Base-by-base conservation (phyloP, 176 grass and related monocot species). In the Lolium perenne region DNA sequence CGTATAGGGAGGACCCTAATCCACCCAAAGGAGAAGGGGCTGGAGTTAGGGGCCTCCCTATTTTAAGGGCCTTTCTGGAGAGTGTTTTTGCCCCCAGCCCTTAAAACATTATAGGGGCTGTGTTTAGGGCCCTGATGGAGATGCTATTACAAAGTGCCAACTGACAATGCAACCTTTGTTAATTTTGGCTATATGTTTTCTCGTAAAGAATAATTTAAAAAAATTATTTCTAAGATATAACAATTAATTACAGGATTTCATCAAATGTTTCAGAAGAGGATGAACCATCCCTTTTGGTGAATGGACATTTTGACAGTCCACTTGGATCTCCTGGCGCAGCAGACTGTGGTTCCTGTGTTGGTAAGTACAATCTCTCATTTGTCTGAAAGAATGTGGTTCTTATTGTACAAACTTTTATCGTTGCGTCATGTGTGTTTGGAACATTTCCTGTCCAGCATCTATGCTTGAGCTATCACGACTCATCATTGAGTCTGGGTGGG, bases 301-400 rank as follows among this genome's bases (percentile, higher is more conserved):
- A 98, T 84, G 96, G 93, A 59, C 96, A 98, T 98, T 98, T 84
- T 86, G 96, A 98, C 40, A 95, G 96, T 84, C 93, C 96, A 38
- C 88, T 95, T 91, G 96, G 96, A 77, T 98, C 96, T 85, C 93
- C 92, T 84, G 96, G 96, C 65, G 96, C 96, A 32, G 90, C 90
- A 16, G 96, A 98, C 69, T 98, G 96, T 92, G 96, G 96, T 87
- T 98, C 96, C 88, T 98, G 96, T 95, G 96, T 98, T 91, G 96
- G 96, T 98, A 82, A 82, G 86, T 85, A 68, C 12, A 38, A 41
- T 74, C 17, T 87, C 8, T 50, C 58, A 61, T 66, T 84, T 75
- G 26, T 70, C 48, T n/a, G 46, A 48, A 82, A 22, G 57, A 29
- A 70, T 8, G 4, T 35, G 43, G 5, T 76, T 90, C 69, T 76